These are phyloP conservation scores for Lipomyces sp. DNA, from an alignment of 805 yeast species.

Conservation along the genomic window DNA sequence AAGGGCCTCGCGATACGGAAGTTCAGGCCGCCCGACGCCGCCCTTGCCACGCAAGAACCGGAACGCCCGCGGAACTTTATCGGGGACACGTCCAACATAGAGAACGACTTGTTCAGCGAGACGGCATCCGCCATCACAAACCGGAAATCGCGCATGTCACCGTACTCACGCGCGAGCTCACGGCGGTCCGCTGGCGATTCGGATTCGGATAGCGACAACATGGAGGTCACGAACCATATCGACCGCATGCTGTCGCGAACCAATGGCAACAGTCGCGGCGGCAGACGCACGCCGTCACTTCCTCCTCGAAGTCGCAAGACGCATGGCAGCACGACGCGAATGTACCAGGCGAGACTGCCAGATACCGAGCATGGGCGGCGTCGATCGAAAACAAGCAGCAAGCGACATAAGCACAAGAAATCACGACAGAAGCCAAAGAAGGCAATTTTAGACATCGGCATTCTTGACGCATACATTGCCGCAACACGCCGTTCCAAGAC, in stretches of 20 bases:
- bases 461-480: conserved; percentile 25
- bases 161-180: neutral
- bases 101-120: conserved; percentile 8
- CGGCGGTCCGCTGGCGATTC: neutral
- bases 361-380: too few species aligned
- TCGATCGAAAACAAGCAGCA: too few species aligned
- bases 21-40: conserved; percentile 1
- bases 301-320: too few species aligned
- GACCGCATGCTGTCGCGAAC: conserved; percentile 15
- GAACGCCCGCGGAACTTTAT: conserved; percentile 1
- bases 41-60: neutral
- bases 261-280: too few species aligned
- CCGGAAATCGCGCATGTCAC: too few species aligned
- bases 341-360: too few species aligned
- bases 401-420: neutral
- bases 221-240: conserved; percentile 16
- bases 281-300: too few species aligned
- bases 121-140: neutral
- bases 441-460: conserved; percentile 13
- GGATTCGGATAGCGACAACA: conserved; percentile 4
- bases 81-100: conserved; percentile 20
- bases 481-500: neutral
- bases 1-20: conserved; percentile 29
- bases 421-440: neutral
- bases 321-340: too few species aligned